Conservation (phyloP, 2,329 filamentous ascomycete species). For the Coniochaeta prunicola region DNA sequence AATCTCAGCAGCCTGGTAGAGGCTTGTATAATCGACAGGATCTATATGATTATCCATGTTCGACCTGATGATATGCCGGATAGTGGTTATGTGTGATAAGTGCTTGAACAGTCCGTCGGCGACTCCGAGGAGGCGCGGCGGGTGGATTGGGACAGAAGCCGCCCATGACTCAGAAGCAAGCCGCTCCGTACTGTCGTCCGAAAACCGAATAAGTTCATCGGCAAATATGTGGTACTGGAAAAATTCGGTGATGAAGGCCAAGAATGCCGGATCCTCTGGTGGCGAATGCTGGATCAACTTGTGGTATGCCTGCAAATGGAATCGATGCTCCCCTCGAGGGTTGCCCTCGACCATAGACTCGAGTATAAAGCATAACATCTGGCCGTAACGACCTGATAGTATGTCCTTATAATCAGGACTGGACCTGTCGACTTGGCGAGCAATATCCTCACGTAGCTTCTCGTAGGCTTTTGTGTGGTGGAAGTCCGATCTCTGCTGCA, state of each 20-base stretch:
- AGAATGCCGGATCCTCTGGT: conserved; percentile 58
- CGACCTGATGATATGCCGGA: conserved; percentile 66
- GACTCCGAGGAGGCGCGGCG: conserved; percentile 64
- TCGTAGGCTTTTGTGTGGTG: conserved; percentile 50
- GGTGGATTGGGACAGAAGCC: conserved; percentile 32
- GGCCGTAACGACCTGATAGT: conserved; percentile 50
- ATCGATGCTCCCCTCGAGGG: conserved; percentile 62
- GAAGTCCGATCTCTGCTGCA: conserved; percentile 44
- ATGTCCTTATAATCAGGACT: conserved; percentile 37
- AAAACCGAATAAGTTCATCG: conserved; percentile 52
- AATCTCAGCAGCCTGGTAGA: conserved; percentile 69
- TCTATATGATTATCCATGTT: conserved; percentile 57
- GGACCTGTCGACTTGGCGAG: conserved; percentile 27
- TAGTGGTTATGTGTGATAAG: conserved; percentile 69
- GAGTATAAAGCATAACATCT: conserved; percentile 56
- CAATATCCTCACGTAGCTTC: conserved; percentile 41
- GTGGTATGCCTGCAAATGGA: conserved; percentile 71
- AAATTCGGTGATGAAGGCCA: conserved; percentile 62
- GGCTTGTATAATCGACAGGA: conserved; percentile 65
- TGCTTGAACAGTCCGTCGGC: conserved; percentile 75
- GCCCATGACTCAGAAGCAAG: conserved; percentile 37
- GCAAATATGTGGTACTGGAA: conserved; percentile 75
- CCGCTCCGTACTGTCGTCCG: conserved; percentile 26
- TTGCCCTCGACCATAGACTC: conserved; percentile 51
- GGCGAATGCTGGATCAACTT: conserved; percentile 58